phyloP scores from a whole-genome alignment of 306 rosid species.

The Malus orientalis region DNA sequence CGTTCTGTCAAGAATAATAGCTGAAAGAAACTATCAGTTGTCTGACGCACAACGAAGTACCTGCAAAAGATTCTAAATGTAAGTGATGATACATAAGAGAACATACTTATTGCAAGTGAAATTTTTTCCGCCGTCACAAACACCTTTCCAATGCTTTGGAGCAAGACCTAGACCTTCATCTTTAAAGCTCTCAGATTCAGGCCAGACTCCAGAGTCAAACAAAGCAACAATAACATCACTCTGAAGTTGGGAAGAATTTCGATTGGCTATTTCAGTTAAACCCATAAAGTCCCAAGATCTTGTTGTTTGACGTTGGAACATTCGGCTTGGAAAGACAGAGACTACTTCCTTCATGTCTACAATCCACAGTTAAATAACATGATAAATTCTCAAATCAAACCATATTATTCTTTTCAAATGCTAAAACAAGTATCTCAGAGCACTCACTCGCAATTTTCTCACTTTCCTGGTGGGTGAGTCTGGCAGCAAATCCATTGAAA shows the following conservation, averaged over 20 bases:
- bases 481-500: too few species aligned
- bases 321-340: constrained; percentile 5
- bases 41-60: not conserved
- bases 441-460: not conserved
- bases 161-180: constrained; percentile 21
- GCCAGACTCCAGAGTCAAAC: constrained; percentile 24
- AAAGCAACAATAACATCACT: constrained; percentile 17
- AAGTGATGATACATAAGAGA: not conserved
- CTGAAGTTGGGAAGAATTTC: not conserved
- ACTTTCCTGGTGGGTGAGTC: not conserved
- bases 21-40: too few species aligned
- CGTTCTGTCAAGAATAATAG: too few species aligned
- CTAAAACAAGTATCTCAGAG: not conserved
- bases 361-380: not conserved
- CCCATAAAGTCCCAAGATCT: constrained; percentile 32
- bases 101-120: not conserved
- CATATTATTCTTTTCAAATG: not conserved
- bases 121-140: constrained; percentile 5
- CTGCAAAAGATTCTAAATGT: constrained; percentile 4
- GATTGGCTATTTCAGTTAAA: not conserved
- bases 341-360: constrained; percentile 2
- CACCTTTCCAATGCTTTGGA: constrained; percentile 21
- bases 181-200: constrained; percentile 20
- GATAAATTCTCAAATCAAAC: not conserved
- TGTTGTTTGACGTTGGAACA: not conserved